Evolutionary conservation across 176 grass and related monocot species (phyloP), one percentile per base, ranked within the genome.

Genomic region (Tuctoria greenei): DNA sequence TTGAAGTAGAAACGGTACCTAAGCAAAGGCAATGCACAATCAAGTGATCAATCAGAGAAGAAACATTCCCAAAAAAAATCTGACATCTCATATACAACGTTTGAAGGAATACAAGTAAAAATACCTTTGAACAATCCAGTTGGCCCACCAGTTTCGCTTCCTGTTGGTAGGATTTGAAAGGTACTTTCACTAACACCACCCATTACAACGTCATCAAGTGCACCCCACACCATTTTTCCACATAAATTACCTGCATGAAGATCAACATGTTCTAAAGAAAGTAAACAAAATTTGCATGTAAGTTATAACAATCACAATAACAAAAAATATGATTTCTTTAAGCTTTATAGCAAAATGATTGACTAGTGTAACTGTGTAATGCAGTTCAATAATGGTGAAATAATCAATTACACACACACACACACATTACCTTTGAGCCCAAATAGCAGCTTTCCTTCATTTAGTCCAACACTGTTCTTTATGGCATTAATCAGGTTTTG

Each of bases 161-260:
- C 95, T 76, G 86, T 86, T 71, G 91, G 84, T 63, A 86, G 76
- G 46, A 98, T 90, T 71, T 98, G 91, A 67, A 98, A 94, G 64
- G 66, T 50, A 50, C 95, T 94, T 88, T 92, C 91, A 86, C 95
- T 98, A 76, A 98, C 91, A 82, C 91, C 95, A 72, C 95, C 91
- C 91, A 98, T 98, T 68, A 98, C 95, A 45, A 98, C 89, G 72
- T 98, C 91, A 73, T 98, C 95, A 79, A 98, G 81, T 62, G 95
- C 81, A 68, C 95, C 95, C 91, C 95, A 98, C 24, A 90, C 85
- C 47, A 87, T 58, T 14, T 89, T 83, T 27, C 86, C 88, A 72
- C 66, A 87, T 74, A 88, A 64, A 80, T 92, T 94, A 18, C 84
- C 95, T 94, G 70, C 39, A 78, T 36, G 24, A 63, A 66, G 67